Evolutionary conservation across 179 eudicot species (phyloP), one percentile per base, ranked within the genome.

Genomic region (Actinidia arguta): DNA sequence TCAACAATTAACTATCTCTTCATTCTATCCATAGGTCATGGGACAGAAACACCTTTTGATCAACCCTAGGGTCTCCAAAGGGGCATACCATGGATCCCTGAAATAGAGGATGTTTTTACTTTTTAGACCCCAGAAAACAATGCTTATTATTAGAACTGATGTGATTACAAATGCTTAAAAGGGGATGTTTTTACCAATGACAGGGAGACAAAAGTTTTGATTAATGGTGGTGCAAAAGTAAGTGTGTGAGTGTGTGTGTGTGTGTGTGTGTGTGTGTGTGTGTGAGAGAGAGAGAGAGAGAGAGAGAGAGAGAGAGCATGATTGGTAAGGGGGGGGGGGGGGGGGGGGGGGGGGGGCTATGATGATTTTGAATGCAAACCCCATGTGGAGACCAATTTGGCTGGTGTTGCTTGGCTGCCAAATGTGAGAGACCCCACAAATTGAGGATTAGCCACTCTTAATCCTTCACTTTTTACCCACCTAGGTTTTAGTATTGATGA

Each of bases 381-480:
- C 71, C 71, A 66, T 64, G 69, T 66, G 71, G 71, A 66, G 71
- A 66, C 71, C 71, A 66, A 66, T 66, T 66, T 31, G 46, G 71
- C 44, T 31, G 4, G 20, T 39, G 72, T 67, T 39, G n/a, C 72
- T 67, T 67, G 72, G 72, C 72, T 36, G 47, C 72, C 72, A 67
- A 67, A 67, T 67, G 22, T 31, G 22, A 36, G 22, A 12, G 47
- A 11, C 72, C n/a, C 46, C 72, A 67, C 72, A 67, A 67, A 47
- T 39, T 8, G 48, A 67, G 31, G 47, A 67, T 67, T 22, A 36
- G 47, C 72, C 72, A 67, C 31, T 67, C 72, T 7, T 31, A 46
- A 31, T 6, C 22, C 48, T 31, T n/a, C 11, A 46, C 72, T 67
- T 67, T 67, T 20, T 36, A 39, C 72, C 72, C 72, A 39, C 72